Base-by-base conservation (phyloP, 139 green algal species). In the Trebouxia sp. region DNA sequence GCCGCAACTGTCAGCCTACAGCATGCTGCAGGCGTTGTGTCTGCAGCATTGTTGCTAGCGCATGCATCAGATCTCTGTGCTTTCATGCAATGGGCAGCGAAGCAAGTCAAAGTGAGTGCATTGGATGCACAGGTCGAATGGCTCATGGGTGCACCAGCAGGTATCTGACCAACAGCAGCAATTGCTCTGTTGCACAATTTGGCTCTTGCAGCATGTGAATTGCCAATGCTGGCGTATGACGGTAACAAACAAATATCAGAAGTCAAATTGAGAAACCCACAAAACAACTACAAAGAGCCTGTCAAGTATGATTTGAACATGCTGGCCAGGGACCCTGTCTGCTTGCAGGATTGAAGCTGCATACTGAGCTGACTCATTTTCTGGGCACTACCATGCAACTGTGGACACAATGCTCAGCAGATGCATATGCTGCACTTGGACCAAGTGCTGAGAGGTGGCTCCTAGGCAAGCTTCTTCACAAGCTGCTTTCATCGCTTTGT, bases 131-230 rank as follows among this genome's bases (percentile, higher is more conserved):
- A 51, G 43, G 42, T 77, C 8, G 0, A 77, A 37, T 77, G 69
- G 69, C 41, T 77, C 7, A 77, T 77, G 69, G 69, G 69, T 17
- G 69, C 69, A 14, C 69, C 69, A 38, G 69, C 69, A 56, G 69
- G 69, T 77, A 41, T 17, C n/a, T n/a, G n/a, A n/a, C n/a, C n/a
- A n/a, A n/a, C n/a, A n/a, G n/a, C n/a, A n/a, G n/a, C n/a, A n/a
- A n/a, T n/a, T n/a, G n/a, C n/a, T n/a, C n/a, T n/a, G n/a, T n/a
- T n/a, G n/a, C n/a, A n/a, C n/a, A n/a, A n/a, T n/a, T n/a, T n/a
- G n/a, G n/a, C n/a, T 17, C 50, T 58, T 3, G 26, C 48, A 12
- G 48, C 14, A 3, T 58, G 50, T 22, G 2, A 58, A 56, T 12
- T 58, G 50, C 50, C 4, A 3, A 58, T 17, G 50, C 50, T 28